These are phyloP conservation scores for Davidsoniella virescens DNA, from an alignment of 2,329 filamentous ascomycete species.

Conservation along the genomic window DNA sequence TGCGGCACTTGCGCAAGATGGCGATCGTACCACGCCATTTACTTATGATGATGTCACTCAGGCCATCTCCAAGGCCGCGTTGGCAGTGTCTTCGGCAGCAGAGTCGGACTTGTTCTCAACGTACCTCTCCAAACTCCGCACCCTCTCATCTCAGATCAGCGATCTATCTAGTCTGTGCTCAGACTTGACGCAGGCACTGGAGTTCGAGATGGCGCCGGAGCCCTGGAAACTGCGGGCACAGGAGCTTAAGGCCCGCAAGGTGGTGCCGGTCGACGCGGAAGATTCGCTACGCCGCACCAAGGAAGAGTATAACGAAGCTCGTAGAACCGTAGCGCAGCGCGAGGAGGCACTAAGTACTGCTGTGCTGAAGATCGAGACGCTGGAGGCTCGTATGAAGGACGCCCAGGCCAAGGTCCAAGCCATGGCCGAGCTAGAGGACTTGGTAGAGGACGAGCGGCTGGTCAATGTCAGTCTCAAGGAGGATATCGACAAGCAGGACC, in stretches of 20 bases:
- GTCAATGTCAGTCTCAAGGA: conserved; percentile 39
- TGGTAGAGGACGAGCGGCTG: conserved; percentile 36
- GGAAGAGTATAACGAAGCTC: conserved; percentile 64
- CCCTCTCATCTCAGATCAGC: conserved; percentile 45
- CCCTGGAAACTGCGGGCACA: conserved; percentile 76
- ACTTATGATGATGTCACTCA: conserved; percentile 50
- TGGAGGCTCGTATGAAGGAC: conserved; percentile 75
- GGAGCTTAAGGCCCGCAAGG: conserved; percentile 69
- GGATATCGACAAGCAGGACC: conserved; percentile 50
- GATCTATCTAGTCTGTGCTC: conserved; percentile 55
- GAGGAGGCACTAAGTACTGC: conserved; percentile 76
- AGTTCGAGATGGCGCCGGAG: conserved; percentile 59
- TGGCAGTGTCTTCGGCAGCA: conserved; percentile 25
- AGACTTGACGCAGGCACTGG: conserved; percentile 55
- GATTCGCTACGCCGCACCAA: conserved; percentile 68
- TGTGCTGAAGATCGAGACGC: conserved; percentile 81
- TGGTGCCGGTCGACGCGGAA: conserved; percentile 64
- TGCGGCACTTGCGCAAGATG: conserved; percentile 46
- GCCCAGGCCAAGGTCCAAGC: conserved; percentile 59
- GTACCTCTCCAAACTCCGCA: conserved; percentile 50
- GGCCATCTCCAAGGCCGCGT: conserved; percentile 39
- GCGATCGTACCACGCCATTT: conserved; percentile 51
- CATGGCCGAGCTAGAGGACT: conserved; percentile 47
- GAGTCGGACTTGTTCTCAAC: conserved; percentile 56
- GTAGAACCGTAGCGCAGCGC: conserved; percentile 52